Conservation (phyloP, 2,329 filamentous ascomycete species). For the Lachnellula cervina region DNA sequence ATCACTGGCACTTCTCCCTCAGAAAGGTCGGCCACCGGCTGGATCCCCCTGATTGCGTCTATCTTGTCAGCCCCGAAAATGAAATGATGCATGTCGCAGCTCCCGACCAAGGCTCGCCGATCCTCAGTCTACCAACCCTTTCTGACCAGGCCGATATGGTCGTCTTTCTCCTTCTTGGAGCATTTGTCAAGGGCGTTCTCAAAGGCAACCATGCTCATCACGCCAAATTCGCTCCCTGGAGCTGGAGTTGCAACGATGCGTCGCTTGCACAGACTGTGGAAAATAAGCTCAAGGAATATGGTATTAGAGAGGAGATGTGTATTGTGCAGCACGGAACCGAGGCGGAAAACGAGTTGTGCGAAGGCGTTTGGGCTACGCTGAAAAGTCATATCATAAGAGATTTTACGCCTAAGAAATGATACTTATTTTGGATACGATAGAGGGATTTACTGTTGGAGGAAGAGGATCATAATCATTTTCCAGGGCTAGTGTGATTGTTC, state of each 20-base stretch:
- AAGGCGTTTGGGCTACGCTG: neutral
- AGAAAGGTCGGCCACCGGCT: neutral
- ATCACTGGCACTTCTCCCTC: neutral
- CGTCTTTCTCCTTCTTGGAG: neutral
- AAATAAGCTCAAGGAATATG: neutral
- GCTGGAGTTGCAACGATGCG: constrained; percentile 1
- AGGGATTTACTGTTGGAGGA: too few relatives aligned
- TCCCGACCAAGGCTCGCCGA: neutral
- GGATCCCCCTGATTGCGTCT: neutral
- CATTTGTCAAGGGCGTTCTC: neutral
- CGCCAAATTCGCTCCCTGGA: constrained; percentile 1
- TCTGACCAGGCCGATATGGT: neutral
- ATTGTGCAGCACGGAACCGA: neutral
- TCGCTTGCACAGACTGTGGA: neutral
- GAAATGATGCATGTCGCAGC: neutral
- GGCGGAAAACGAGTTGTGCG: neutral
- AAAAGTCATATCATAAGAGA: neutral
- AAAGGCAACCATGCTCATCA: neutral
- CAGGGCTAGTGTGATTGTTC: too few relatives aligned
- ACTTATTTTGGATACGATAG: too few relatives aligned
- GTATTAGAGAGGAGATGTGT: constrained; percentile 1
- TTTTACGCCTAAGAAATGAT: too few relatives aligned
- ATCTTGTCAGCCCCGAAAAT: neutral
- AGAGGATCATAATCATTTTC: too few relatives aligned
- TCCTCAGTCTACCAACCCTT: neutral